Base-by-base conservation (phyloP, 345 rosid genomes). In the Rhodamnia rubescens region DNA sequence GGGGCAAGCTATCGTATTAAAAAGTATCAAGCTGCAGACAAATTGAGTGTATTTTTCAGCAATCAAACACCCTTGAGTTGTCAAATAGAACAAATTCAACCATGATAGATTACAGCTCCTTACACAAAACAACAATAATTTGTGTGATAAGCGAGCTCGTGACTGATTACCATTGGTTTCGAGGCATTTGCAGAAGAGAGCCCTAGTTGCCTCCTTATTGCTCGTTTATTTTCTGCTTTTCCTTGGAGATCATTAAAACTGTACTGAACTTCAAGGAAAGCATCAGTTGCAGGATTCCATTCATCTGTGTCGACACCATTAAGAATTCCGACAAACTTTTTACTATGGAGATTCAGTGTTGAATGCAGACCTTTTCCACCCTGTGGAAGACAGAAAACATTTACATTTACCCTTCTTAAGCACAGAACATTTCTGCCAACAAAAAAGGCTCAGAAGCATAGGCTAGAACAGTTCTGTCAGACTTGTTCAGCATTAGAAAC, bases 251-350 rank as follows among this genome's bases (percentile, higher is more conserved):
- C 96, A 87, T 91, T 94, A 86, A 93, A 93, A 52, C 88, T 93
- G 90, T 93, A 97, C 88, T 95, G 98, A 56, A 93, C 93, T 91
- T 94, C 87, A 83, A 97, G 94, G 90, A 90, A 92, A 90, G 88
- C 88, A 89, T 95, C 99, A 1, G 95, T 88, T n/a, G 94, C 93
- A 24, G 99, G 99, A 92, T 97, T 95, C 99, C 99, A 97, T 74
- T 94, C 91, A 91, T 94, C 98, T 1, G 96, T 90, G 89, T 97
- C 99, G 47, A 97, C 95, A 81, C 99, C 99, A 82, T 97, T 97
- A 51, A 97, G 94, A 87, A 97, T 92, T 84, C 99, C 99, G 44
- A 93, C 54, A 82, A 97, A 97, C 91, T 97, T 97, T 87, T 94
- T 97, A 51, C 96, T 91, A 87, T 97, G 95, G 80, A 92, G 89